Conservation (phyloP, 2,329 filamentous ascomycete species). For the Penicillium oxalicum region DNA sequence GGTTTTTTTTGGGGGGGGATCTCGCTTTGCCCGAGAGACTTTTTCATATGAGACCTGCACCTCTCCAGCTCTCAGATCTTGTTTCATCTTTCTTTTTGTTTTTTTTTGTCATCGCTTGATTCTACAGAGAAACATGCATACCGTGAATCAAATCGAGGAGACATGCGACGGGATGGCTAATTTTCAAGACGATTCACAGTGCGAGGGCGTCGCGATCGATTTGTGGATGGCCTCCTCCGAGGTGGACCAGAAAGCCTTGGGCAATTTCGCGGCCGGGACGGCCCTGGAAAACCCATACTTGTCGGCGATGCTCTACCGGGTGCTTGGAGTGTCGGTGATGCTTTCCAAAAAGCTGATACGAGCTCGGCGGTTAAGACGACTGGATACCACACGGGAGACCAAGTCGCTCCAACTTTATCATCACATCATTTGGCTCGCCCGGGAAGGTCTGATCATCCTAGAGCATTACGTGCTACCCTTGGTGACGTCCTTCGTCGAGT, state of each 20-base stretch:
- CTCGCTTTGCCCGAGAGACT: too few relatives aligned
- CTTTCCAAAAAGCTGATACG: conserved; percentile 76
- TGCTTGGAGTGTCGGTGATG: conserved; percentile 83
- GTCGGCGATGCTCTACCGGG: conserved; percentile 72
- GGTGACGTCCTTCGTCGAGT: conserved; percentile 70
- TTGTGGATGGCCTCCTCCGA: conserved; percentile 85
- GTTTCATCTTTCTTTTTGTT: too few relatives aligned
- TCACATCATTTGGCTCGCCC: conserved; percentile 91
- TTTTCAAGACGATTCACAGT: conserved; percentile 24
- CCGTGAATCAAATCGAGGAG: background rate
- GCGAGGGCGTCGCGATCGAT: conserved; percentile 23
- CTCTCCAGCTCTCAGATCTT: too few relatives aligned
- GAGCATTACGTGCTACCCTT: conserved; percentile 81
- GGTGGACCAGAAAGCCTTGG: conserved; percentile 95
- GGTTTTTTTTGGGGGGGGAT: background rate
- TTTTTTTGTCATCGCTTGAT: background rate
- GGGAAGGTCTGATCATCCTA: conserved; percentile 82
- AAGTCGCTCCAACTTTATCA: conserved; percentile 77
- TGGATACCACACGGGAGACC: conserved; percentile 72
- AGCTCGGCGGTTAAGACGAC: conserved; percentile 73
- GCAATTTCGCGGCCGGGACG: conserved; percentile 75
- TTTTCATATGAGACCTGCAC: too few relatives aligned
- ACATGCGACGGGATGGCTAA: conserved; percentile 22
- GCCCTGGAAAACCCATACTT: conserved; percentile 72
- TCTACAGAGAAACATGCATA: background rate